Evolutionary conservation across 2,329 filamentous ascomycete genomes (phyloP), one percentile per base, ranked within the genome.

Genomic region (Penicillium sp.): DNA sequence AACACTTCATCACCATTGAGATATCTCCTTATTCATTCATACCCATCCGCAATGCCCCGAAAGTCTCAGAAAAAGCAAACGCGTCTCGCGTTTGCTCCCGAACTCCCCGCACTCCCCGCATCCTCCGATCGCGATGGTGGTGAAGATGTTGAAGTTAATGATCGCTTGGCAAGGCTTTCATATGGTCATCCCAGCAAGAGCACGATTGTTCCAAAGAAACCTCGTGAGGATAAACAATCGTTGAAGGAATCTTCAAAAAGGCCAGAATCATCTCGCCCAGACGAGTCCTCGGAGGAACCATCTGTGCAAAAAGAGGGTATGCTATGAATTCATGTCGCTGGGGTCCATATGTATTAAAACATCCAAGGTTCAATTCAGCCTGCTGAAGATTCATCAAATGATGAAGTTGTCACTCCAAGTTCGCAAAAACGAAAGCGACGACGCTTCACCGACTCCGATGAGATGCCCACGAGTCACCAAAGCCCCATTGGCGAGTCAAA

Each of bases 71-170:
- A 60, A 45, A 64, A 64, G 48, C 68, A 71, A 51, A 65, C 67
- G 34, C 65, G 63, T 32, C 59, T 71, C 26, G 48, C 63, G n/a
- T 70, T 70, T 46, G 57, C 62, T 8, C 52, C 67, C 14, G 37
- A n/a, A n/a, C n/a, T n/a, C 61, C 10, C 41, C 56, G 20, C 54
- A 22, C 18, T 9, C 18, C 18, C 18, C 18, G 18, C 60, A 9
- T 46, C 57, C 1, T 54, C 38, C 7, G n/a, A 43, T 4, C 31
- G 15, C 2, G 28, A 40, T 11, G 50, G 46, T 7, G 45, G 47
- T 11, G 46, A 48, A 2, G 48, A 48, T 3, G 45, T 54, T 4
- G 45, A 48, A 2, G 42, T 51, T 11, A 42, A 43, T 27, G 55
- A 58, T 28, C 55, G 57, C 31, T 48, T 57, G 16, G 59, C 63